phyloP scores from a whole-genome alignment of 768 basidiomycete species.

The Mycena pura region DNA sequence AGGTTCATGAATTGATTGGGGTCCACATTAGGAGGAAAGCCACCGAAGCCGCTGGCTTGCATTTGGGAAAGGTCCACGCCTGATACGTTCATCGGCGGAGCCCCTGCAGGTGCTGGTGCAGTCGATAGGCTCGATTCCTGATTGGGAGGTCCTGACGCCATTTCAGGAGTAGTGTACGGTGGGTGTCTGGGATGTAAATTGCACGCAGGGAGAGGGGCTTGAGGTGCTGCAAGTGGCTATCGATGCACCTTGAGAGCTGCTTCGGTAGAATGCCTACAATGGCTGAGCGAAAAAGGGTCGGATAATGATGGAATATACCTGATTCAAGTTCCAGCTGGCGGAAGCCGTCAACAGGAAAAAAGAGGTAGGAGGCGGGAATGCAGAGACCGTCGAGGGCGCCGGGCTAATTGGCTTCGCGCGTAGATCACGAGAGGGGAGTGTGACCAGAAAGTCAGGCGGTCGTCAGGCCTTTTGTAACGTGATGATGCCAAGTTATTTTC shows the following conservation, averaged over 20 bases:
- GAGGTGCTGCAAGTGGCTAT: not conserved
- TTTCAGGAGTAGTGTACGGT: not conserved
- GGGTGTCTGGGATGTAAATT: not conserved
- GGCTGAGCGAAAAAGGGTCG: no score
- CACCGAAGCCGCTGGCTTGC: conserved; percentile 13
- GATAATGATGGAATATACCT: no score
- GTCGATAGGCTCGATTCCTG: conserved; percentile 11
- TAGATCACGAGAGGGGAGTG: conserved; percentile 2
- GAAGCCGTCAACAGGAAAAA: no score
- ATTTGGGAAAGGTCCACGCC: conserved; percentile 25
- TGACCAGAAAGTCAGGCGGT: not conserved
- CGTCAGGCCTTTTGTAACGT: no score
- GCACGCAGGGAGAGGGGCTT: not conserved
- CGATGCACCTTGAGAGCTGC: not conserved
- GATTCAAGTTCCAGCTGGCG: no score
- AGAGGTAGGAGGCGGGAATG: no score
- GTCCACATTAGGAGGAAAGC: conserved; percentile 46
- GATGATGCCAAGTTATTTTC: not conserved
- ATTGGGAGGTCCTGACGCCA: conserved; percentile 12
- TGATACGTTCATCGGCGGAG: conserved; percentile 5
- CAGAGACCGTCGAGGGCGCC: not conserved
- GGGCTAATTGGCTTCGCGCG: not conserved
- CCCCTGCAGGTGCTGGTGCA: conserved; percentile 2
- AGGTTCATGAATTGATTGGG: conserved; percentile 65
- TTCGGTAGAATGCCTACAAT: no score